Percentiles rank a stretch among this genome's conserved stretches.
Evolutionary conservation across 345 rosid genomes (phyloP).

Genomic region (Pugionium cornutum): DNA sequence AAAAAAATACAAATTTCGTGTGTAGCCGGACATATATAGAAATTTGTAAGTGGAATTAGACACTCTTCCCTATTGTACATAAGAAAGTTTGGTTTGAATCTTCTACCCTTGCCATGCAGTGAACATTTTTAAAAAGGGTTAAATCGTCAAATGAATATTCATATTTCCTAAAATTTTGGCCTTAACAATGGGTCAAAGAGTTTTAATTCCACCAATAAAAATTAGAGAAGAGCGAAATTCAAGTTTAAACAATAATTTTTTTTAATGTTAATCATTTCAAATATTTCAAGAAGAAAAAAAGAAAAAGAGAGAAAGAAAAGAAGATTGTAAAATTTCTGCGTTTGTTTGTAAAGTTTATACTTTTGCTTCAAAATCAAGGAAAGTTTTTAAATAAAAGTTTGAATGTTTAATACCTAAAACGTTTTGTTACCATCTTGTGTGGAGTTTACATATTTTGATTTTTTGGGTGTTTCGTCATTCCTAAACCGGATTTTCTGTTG

Average conservation of each 20-base stretch:
- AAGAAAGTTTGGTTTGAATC: too few relatives aligned
- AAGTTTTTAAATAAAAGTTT: neutral
- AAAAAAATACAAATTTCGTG: too few relatives aligned
- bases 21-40: too few relatives aligned
- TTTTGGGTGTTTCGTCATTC: too few relatives aligned
- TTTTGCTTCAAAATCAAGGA: conserved; percentile 14
- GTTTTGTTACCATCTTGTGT: too few relatives aligned
- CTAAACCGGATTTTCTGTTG: conserved; percentile 15
- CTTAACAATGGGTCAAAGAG: conserved; percentile 33
- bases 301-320: too few relatives aligned
- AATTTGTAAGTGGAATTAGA: too few relatives aligned
- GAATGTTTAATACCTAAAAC: conserved; percentile 19
- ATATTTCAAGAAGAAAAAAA: too few relatives aligned
- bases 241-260: conserved; percentile 34
- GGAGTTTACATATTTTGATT: too few relatives aligned
- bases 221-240: conserved; percentile 28
- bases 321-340: conserved; percentile 7
- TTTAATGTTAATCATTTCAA: neutral
- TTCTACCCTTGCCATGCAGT: too few relatives aligned
- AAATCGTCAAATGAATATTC: conserved; percentile 3
- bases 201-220: conserved; percentile 28
- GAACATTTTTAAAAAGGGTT: conserved; percentile 7
- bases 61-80: too few relatives aligned
- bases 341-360: too few relatives aligned
- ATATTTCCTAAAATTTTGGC: conserved; percentile 34